Percentiles rank a stretch among this genome's conserved stretches.
phyloP scores from a whole-genome alignment of 352 stramenopile species.

The Globisporangium middletonii region DNA sequence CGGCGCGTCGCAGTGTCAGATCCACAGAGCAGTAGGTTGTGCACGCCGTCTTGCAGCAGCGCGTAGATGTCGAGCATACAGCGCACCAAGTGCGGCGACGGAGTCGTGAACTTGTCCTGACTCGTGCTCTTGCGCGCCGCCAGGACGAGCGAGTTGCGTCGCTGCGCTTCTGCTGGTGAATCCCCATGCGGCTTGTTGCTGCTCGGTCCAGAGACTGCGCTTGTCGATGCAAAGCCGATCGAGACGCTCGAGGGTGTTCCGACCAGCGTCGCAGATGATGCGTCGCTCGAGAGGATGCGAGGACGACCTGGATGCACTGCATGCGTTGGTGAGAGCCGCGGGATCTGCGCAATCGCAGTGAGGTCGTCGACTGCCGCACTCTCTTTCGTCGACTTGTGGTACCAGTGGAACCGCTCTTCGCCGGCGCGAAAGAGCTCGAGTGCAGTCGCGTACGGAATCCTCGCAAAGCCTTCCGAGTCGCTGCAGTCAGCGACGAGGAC shows the following conservation, averaged over 20 bases:
- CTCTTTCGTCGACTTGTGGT: conserved; percentile 32
- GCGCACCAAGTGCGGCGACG: conserved; percentile 24
- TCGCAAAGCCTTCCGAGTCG: conserved; percentile 34
- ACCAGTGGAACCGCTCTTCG: conserved; percentile 65
- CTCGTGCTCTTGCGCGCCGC: conserved; percentile 18
- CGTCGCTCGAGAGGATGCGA: neutral
- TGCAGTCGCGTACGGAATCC: conserved; percentile 21
- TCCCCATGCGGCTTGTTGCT: neutral
- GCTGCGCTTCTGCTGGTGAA: neutral
- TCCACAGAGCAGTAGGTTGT: conserved; percentile 37
- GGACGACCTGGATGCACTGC: neutral
- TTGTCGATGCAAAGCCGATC: no score
- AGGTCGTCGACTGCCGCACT: conserved; percentile 2
- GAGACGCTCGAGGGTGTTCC: neutral
- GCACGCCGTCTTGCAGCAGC: conserved; percentile 35
- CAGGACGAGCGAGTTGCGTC: conserved; percentile 20
- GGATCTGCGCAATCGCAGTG: neutral
- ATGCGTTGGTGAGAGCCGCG: neutral
- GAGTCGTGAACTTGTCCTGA: conserved; percentile 24
- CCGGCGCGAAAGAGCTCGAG: conserved; percentile 35
- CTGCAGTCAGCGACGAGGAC: conserved; percentile 39
- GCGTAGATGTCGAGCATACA: conserved; percentile 48
- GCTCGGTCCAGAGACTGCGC: neutral
- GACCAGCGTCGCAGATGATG: neutral
- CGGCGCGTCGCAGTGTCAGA: conserved; percentile 32